phyloP scores from a whole-genome alignment of 2,329 filamentous ascomycete species.

The Macrophomina phaseolina region DNA sequence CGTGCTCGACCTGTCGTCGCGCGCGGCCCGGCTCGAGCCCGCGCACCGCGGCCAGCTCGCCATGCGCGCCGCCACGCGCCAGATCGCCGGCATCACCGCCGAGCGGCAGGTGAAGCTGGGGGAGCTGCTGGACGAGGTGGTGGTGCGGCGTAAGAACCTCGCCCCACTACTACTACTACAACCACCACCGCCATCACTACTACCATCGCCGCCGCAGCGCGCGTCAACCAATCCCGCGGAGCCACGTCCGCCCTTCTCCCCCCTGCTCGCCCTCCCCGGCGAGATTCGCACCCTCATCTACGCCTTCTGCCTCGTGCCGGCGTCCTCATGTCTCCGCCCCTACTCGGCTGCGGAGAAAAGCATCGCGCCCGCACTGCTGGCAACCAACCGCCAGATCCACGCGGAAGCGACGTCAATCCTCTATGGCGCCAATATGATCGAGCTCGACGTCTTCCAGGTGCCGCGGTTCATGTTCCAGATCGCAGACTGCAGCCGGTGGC shows the following conservation, averaged over 20 bases:
- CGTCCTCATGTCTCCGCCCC: conserved; percentile 27
- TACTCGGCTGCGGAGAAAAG: conserved; percentile 27
- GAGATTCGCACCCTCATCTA: conserved; percentile 68
- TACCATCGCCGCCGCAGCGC: too few relatives aligned
- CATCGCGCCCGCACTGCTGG: conserved; percentile 45
- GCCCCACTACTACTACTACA: not conserved
- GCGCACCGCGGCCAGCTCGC: not conserved
- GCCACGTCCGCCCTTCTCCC: not conserved
- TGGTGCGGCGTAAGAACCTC: not conserved
- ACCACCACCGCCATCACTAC: not conserved
- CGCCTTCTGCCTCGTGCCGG: conserved; percentile 40
- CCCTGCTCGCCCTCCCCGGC: conserved; percentile 57
- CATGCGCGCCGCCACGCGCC: not conserved
- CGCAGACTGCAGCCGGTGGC: not conserved
- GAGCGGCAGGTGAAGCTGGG: not conserved
- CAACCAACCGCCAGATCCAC: conserved; percentile 48
- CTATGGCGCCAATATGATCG: conserved; percentile 57
- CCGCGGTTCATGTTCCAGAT: conserved; percentile 43
- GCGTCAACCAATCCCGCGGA: not conserved
- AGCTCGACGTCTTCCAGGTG: conserved; percentile 55
- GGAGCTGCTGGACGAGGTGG: not conserved
- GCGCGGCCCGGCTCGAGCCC: not conserved
- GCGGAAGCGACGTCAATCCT: conserved; percentile 51
- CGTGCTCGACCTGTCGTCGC: not conserved
- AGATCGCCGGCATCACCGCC: not conserved